Percentiles rank a stretch among this genome's conserved stretches.
Conservation (phyloP, 2,329 filamentous ascomycete genomes). For the Stachybotrys chartarum region DNA sequence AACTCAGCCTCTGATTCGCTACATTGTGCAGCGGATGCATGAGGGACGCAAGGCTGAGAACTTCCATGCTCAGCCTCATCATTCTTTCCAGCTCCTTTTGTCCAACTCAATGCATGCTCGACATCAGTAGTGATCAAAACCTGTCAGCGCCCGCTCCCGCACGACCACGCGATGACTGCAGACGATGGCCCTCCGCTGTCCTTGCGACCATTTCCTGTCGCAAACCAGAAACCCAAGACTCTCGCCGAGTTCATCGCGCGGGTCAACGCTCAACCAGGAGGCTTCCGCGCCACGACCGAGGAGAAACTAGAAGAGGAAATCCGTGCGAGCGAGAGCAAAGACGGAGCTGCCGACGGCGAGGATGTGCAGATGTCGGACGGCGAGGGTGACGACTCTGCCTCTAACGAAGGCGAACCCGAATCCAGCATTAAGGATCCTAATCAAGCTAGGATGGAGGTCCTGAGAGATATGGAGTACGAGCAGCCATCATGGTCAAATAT, state of each 20-base stretch:
- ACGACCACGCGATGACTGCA: constrained; percentile 17
- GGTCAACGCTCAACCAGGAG: constrained; percentile 69
- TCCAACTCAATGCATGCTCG: too few relatives aligned
- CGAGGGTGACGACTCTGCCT: constrained; percentile 32
- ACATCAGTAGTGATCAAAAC: not conserved
- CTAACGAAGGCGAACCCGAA: constrained; percentile 30
- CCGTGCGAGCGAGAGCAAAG: constrained; percentile 24
- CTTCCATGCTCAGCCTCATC: not conserved
- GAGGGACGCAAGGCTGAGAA: not conserved
- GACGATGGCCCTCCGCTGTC: constrained; percentile 27
- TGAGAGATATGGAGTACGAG: constrained; percentile 50
- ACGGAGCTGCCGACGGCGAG: constrained; percentile 30
- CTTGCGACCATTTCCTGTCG: constrained; percentile 38
- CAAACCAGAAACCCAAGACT: constrained; percentile 48
- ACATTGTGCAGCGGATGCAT: not conserved
- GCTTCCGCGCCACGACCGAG: constrained; percentile 76
- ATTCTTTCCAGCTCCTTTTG: not conserved
- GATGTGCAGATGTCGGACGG: constrained; percentile 40
- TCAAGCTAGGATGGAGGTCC: constrained; percentile 48
- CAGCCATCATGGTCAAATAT: not conserved
- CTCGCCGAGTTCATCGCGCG: constrained; percentile 73
- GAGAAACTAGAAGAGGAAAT: constrained; percentile 65
- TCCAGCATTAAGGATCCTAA: constrained; percentile 29
- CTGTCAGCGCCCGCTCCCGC: not conserved
- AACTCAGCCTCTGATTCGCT: not conserved